Evolutionary conservation across 768 basidiomycete species (phyloP).

Genomic region (Pluteus cervinus): DNA sequence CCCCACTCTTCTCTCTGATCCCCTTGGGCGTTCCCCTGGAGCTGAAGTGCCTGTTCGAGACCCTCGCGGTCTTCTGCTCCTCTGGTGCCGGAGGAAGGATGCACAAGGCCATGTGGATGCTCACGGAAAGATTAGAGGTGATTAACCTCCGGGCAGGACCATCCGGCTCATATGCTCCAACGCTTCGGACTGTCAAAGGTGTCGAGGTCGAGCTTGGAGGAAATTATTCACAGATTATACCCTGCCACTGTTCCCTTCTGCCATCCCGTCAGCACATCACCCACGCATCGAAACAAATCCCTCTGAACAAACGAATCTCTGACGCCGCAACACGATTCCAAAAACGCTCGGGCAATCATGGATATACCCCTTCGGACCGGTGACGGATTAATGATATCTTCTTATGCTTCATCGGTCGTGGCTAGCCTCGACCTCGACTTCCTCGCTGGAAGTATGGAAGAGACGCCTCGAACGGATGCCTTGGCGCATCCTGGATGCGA

Average conservation of each 20-base stretch:
- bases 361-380: slow-evolving; percentile 71
- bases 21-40: slow-evolving; percentile 84
- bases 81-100: slow-evolving; percentile 82
- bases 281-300: slow-evolving; percentile 72
- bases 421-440: slow-evolving; percentile 78
- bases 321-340: slow-evolving; percentile 70
- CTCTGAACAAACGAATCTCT: slow-evolving; percentile 50
- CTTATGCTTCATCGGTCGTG: slow-evolving; percentile 82
- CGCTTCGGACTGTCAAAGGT: slow-evolving; percentile 60
- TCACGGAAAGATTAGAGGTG: slow-evolving; percentile 81
- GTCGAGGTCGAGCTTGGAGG: slow-evolving; percentile 86
- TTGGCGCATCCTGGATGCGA: slow-evolving; percentile 84
- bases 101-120: slow-evolving; percentile 74
- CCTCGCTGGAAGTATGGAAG: slow-evolving; percentile 53
- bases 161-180: slow-evolving; percentile 31
- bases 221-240: slow-evolving; percentile 71
- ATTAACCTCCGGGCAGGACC: slow-evolving; percentile 60
- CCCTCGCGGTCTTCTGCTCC: slow-evolving; percentile 76
- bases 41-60: slow-evolving; percentile 80
- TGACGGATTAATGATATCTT: slow-evolving; percentile 87
- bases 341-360: slow-evolving; percentile 75
- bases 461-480: slow-evolving; percentile 43
- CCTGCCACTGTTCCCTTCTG: slow-evolving; percentile 89
- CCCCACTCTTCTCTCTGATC: slow-evolving; percentile 74
- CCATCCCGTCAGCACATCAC: slow-evolving; percentile 74